These are phyloP conservation scores for Hydrangea macrophylla DNA, from an alignment of 148 eudicot species.

Conservation along the genomic window DNA sequence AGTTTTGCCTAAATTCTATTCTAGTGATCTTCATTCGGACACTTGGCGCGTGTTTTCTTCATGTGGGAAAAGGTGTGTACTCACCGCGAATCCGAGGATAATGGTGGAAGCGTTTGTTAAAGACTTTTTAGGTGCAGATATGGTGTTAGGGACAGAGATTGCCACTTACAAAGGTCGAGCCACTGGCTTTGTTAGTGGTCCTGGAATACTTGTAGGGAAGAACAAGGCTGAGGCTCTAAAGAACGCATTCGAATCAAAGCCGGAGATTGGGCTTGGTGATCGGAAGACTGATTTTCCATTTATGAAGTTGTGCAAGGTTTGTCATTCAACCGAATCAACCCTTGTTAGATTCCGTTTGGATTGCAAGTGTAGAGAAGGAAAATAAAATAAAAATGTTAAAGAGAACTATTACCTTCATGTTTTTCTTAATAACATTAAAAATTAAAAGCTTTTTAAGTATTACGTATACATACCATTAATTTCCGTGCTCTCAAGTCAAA, in stretches of 20 bases:
- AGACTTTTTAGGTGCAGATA: slow-evolving; percentile 16
- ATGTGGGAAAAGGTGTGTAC: slow-evolving; percentile 20
- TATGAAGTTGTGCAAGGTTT: slow-evolving; percentile 11
- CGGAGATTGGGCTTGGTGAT: slow-evolving; percentile 9
- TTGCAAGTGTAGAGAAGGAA: no score
- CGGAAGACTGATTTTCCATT: background rate
- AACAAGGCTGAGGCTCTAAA: slow-evolving; percentile 5
- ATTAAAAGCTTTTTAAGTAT: no score
- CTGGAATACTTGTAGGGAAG: slow-evolving; percentile 3
- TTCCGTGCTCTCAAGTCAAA: no score
- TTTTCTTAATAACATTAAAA: no score
- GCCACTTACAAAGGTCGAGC: slow-evolving; percentile 3
- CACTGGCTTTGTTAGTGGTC: background rate
- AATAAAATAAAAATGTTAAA: no score
- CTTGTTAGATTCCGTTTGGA: no score
- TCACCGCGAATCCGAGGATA: slow-evolving; percentile 39
- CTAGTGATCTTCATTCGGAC: slow-evolving; percentile 47
- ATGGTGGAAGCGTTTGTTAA: slow-evolving; percentile 42
- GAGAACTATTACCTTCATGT: no score
- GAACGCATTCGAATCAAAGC: background rate
- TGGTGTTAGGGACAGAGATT: slow-evolving; percentile 16
- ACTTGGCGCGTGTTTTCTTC: slow-evolving; percentile 34
- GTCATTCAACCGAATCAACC: background rate
- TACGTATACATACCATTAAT: no score
- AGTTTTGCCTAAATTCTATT: slow-evolving; percentile 64